These are phyloP conservation scores for Tylopilus felleus DNA, from an alignment of 768 basidiomycete genomes.

Conservation along the genomic window DNA sequence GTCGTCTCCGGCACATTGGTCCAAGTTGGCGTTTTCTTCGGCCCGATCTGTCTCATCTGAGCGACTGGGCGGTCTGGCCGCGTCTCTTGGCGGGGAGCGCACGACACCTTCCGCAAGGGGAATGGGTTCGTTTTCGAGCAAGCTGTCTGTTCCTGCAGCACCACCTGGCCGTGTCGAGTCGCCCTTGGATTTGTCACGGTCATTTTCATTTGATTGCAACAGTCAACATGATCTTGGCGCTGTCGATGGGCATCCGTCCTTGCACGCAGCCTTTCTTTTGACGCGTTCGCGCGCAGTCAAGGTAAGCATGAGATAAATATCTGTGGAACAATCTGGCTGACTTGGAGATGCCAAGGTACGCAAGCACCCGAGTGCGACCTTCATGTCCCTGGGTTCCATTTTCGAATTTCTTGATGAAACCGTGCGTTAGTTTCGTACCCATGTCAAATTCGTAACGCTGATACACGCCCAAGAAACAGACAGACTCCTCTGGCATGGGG, in stretches of 20 bases:
- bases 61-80: background rate
- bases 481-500: constrained; percentile 1
- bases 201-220: constrained; percentile 8
- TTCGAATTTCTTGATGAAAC: constrained; percentile 20
- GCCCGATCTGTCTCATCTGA: constrained; percentile 6
- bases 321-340: background rate
- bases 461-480: constrained; percentile 9
- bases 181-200: constrained; percentile 12
- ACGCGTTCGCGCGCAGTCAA: constrained; percentile 54
- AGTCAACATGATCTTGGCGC: constrained; percentile 4
- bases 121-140: constrained; percentile 1
- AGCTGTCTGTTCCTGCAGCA: background rate
- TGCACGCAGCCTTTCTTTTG: constrained; percentile 41
- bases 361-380: constrained; percentile 21
- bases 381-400: constrained; percentile 26
- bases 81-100: constrained; percentile 4
- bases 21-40: constrained; percentile 1
- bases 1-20: constrained; percentile 1
- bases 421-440: constrained; percentile 12
- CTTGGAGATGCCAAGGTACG: constrained; percentile 17
- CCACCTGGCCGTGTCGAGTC: constrained; percentile 4
- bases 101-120: background rate
- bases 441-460: constrained; percentile 1
- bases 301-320: constrained; percentile 35
- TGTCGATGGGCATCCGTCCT: constrained; percentile 3